Base-by-base conservation (phyloP, 768 basidiomycete species). In the Trametes sanguinea region DNA sequence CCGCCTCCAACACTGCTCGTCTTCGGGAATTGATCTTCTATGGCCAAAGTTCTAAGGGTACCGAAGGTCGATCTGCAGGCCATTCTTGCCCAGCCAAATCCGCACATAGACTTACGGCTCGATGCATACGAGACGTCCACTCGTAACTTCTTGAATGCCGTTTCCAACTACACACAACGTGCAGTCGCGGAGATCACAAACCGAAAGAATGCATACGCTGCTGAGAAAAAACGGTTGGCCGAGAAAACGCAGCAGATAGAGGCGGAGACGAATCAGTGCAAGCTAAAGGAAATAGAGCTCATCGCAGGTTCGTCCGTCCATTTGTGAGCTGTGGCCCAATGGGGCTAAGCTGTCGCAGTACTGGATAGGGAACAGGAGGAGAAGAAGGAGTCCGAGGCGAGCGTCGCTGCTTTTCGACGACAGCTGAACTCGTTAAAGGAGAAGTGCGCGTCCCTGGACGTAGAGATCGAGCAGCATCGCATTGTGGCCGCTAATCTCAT, bases 211-310 rank as follows among this genome's bases (percentile, higher is more conserved):
- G 77, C 80, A 16, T 87, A 93, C 68, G 77, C 76, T 2, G 72
- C 80, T 1, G 85, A 87, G 71, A 85, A 83, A 75, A 89, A 88
- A 69, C 82, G 81, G 61, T 63, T 86, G 0, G 61, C 75, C 7
- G 93, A 94, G 51, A 85, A 83, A 70, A 83, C 76, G 8, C 80
- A 85, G 46, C 78, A 82, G 7, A 78, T 85, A 0, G 89, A 94
- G 71, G 68, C 77, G 0, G 88, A 93, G 73, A 94, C 83, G 2
- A 86, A 84, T 56, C 78, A 86, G 46, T 93, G 90, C 75, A 90
- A 93, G 66, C 71, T 90, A 54, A 82, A 80, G 68, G 94, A 95
- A 74, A 87, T 92, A 33, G 87, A 91, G 54, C 80, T 95, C 57
- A 80, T 92, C 2, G 82, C 84, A 58, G 83, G 93, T 94, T 72